Evolutionary conservation across 2,329 filamentous ascomycete species (phyloP).

Genomic region (Pseudogymnoascus sp.): DNA sequence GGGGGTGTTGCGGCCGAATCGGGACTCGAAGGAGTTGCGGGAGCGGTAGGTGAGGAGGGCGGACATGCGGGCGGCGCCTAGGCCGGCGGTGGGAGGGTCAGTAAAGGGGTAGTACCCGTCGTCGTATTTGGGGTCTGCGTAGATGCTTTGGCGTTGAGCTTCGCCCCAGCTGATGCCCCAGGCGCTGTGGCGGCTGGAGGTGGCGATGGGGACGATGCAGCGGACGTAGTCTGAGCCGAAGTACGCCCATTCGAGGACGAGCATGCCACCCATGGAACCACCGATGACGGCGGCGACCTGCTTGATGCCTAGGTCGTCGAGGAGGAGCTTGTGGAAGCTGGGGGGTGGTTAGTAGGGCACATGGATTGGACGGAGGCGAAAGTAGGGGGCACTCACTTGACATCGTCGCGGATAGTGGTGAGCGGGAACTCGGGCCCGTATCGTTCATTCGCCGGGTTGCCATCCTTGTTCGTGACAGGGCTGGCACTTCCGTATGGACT

Average conservation of each 20-base stretch:
- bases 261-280: slow-evolving; percentile 82
- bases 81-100: slow-evolving; percentile 76
- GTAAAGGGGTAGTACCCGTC: slow-evolving; percentile 89
- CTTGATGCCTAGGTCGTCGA: slow-evolving; percentile 72
- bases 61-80: slow-evolving; percentile 94
- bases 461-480: slow-evolving; percentile 81
- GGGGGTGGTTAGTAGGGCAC: slow-evolving; percentile 18
- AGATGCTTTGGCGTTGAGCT: slow-evolving; percentile 86
- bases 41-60: slow-evolving; percentile 93
- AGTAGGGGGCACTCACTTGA: slow-evolving; percentile 56
- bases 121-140: slow-evolving; percentile 96
- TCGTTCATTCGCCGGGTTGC: slow-evolving; percentile 60
- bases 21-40: slow-evolving; percentile 90
- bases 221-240: slow-evolving; percentile 80
- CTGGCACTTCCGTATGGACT: slow-evolving; percentile 84
- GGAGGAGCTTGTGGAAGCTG: slow-evolving; percentile 68
- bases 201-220: slow-evolving; percentile 74
- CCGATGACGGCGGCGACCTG: slow-evolving; percentile 74
- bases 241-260: slow-evolving; percentile 87
- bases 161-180: slow-evolving; percentile 92
- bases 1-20: slow-evolving; percentile 88
- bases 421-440: slow-evolving; percentile 96
- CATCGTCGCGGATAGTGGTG: slow-evolving; percentile 91
- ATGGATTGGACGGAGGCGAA: not conserved
- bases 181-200: slow-evolving; percentile 74